Base-by-base conservation (phyloP, 331 rosid genomes). In the Telfairia occidentalis region DNA sequence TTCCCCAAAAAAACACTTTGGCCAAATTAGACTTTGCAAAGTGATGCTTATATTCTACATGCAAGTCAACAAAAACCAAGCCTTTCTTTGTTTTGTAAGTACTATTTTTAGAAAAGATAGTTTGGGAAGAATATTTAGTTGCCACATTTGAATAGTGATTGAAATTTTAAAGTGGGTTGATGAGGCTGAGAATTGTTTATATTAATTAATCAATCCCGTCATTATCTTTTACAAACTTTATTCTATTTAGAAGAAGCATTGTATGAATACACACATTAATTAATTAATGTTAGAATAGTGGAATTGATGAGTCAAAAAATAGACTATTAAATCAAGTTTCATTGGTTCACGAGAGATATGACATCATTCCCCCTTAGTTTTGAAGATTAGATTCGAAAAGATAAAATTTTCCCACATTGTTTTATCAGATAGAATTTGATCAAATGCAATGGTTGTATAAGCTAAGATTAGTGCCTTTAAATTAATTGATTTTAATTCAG, bases 51-150 rank as follows among this genome's bases (percentile, higher is more conserved):
- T 70, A 70, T 70, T 70, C 75, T 45, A 6, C 75, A 70, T 70
- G 58, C 75, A 70, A 70, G 75, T 70, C 75, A 70, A 70, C 75
- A 70, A 70, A 70, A 40, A 23, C 57, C 24, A 70, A 26, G 16
- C 73, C 18, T 37, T 4, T 26, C 3, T 37, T 59, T 37, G 6
- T 0, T 26, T 67, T 38, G 73, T 35, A 69, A 69, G 38, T 26
- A 24, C 24, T 69, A 43, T 43, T 40, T 43, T 40, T 69, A 24
- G 74, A 42, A 42, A 67, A 69, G 74, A 23, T 69, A 12, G 74
- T 40, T 21, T 40, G 34, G 34, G 21, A 66, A 66, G 73, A 66
- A 66, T 63, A 63, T 40, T 58, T 10, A 66, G 73, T 67, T 24
- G 24, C 74, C 74, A 12, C 11, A 43, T 24, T 43, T 26, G 74